phyloP scores from a whole-genome alignment of 768 basidiomycete genomes.

The Lentinula raphanica region DNA sequence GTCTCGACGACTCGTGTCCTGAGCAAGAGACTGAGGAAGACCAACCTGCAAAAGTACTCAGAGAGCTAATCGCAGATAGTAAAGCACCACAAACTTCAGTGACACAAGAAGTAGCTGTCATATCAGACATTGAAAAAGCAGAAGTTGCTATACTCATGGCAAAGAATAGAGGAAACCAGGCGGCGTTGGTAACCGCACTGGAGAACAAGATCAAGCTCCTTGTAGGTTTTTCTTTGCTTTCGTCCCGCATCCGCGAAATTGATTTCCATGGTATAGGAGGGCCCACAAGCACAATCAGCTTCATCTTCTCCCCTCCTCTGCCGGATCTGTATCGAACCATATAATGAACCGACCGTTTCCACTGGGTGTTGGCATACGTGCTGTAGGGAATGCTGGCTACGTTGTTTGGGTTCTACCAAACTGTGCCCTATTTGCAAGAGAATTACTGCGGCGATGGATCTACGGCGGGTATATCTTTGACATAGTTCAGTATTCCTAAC shows the following conservation, averaged over 20 bases:
- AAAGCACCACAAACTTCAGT: constrained; percentile 26
- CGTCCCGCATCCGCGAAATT: background rate
- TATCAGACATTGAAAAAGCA: constrained; percentile 39
- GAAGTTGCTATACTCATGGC: constrained; percentile 48
- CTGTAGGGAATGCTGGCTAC: constrained; percentile 78
- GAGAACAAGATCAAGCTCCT: constrained; percentile 57
- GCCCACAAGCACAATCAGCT: constrained; percentile 17
- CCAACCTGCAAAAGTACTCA: constrained; percentile 33
- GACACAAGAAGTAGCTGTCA: constrained; percentile 31
- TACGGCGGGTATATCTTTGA: constrained; percentile 70
- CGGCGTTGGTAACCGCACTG: constrained; percentile 47
- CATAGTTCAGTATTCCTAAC: background rate
- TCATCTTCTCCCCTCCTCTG: constrained; percentile 47
- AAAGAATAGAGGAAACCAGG: constrained; percentile 40
- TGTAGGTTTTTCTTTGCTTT: constrained; percentile 34
- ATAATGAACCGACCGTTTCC: constrained; percentile 72
- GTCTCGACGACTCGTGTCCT: constrained; percentile 29
- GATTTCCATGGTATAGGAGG: background rate
- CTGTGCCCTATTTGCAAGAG: constrained; percentile 86
- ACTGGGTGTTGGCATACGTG: constrained; percentile 89
- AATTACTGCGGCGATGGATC: constrained; percentile 70
- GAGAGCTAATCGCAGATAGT: constrained; percentile 50
- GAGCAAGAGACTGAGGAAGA: constrained; percentile 28
- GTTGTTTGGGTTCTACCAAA: constrained; percentile 77
- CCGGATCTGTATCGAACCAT: constrained; percentile 76